Evolutionary conservation across 163 green algal genomes (phyloP), one percentile per base, ranked within the genome.

Genomic region (Volvox carteri): DNA sequence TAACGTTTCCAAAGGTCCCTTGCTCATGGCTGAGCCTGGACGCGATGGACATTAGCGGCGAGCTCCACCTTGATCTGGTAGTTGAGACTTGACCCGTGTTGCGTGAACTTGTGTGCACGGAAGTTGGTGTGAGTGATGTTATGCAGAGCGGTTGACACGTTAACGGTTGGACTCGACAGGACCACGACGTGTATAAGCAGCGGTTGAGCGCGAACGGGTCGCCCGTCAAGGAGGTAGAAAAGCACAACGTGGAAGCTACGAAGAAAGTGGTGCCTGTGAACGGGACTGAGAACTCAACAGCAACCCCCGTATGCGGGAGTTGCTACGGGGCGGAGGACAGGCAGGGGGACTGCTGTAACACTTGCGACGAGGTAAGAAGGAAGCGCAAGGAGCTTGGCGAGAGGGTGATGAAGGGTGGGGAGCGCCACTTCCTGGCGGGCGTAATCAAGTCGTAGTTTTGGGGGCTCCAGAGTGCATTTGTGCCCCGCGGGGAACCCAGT

Each of bases 1-100:
- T 99, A 73, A 98, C 95, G 0, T 98, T 99, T 58, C 96, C 94
- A 6, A 90, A 78, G 28, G 94, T 99, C 89, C 94, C 96, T 18
- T 99, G 98, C 86, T 92, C 94, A 0, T 98, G 97, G 95, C 89
- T 99, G 4, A 97, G 92, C 58, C 79, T 99, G 12, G 98, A 99
- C 90, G 96, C 95, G 1, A 99, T 99, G 97, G 98, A 99, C 90
- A 94, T 99, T 52, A 98, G 92, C 62, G 98, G 98, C 1, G 98
- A 99, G 80, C 87, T 98, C 77, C 96, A 99, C 33, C 85, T 99
- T 65, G 97, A 99, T 77, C 95, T 99, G 92, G 96, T 98, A 89
- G 84, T 89, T 89, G 84, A 88, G 83, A 46, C 44, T 85, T 73
- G 19, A n/a, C n/a, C 18, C 41, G 9, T 54, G 46, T 28, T 67